These are phyloP conservation scores for Phytophthora sansomeana DNA, from an alignment of 352 stramenopile genomes.

Conservation along the genomic window DNA sequence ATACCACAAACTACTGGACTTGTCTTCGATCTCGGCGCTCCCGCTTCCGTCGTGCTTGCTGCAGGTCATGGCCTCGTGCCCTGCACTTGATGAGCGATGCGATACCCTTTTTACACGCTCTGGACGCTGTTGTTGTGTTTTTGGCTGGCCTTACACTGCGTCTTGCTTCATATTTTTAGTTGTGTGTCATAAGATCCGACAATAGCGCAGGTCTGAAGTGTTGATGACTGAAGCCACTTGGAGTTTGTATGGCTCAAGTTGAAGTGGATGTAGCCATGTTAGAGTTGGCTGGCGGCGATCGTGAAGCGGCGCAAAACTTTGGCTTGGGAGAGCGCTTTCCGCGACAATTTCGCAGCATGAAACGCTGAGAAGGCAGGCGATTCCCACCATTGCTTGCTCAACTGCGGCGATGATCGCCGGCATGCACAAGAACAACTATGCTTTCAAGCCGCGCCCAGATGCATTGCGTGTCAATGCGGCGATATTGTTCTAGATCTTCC, in stretches of 20 bases:
- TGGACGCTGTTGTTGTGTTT: constrained; percentile 10
- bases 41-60: constrained; percentile 8
- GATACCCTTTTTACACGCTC: background rate
- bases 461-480: constrained; percentile 20
- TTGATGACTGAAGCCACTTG: constrained; percentile 10
- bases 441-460: no score
- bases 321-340: background rate
- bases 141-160: background rate
- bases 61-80: constrained; percentile 23
- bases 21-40: constrained; percentile 1
- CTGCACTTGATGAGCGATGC: background rate
- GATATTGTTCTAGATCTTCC: constrained; percentile 32
- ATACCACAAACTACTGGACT: constrained; percentile 58
- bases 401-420: no score
- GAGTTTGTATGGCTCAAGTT: constrained; percentile 31
- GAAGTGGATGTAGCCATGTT: constrained; percentile 29
- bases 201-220: constrained; percentile 20
- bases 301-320: constrained; percentile 24
- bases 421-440: no score
- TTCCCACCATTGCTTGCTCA: no score
- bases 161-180: constrained; percentile 23
- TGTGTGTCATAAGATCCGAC: constrained; percentile 18
- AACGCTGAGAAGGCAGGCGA: constrained; percentile 8
- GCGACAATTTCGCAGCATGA: constrained; percentile 6
- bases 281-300: background rate